Evolutionary conservation across 2,329 filamentous ascomycete genomes (phyloP).

Genomic region (Colletotrichum kahawae): DNA sequence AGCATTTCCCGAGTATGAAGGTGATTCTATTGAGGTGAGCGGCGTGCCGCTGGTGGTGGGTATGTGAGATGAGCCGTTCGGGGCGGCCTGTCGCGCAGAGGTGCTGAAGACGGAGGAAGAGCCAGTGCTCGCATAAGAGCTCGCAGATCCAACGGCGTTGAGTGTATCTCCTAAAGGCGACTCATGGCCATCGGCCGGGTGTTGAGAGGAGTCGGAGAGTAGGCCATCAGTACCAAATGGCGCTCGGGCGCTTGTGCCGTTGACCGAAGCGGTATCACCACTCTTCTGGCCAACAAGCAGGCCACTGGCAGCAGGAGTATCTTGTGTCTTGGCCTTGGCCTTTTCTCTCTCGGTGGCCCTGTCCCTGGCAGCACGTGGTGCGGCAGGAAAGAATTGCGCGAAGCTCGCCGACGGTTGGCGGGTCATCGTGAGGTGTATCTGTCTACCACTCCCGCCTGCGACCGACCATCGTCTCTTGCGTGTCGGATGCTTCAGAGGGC

Average conservation of each 20-base stretch:
- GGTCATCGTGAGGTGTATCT: conserved; percentile 70
- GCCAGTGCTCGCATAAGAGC: conserved; percentile 72
- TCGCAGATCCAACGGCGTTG: conserved; percentile 74
- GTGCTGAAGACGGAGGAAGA: conserved; percentile 72
- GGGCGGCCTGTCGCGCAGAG: conserved; percentile 44
- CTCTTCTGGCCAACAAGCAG: conserved; percentile 25
- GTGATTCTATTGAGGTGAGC: conserved; percentile 58
- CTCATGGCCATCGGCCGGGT: conserved; percentile 60
- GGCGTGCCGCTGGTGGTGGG: conserved; percentile 53
- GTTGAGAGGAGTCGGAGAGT: conserved; percentile 40
- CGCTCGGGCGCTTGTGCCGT: conserved; percentile 9
- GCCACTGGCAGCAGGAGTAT: conserved; percentile 27
- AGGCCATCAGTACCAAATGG: conserved; percentile 17
- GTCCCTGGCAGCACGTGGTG: conserved; percentile 68
- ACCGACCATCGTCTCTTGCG: conserved; percentile 61
- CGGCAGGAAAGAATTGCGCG: conserved; percentile 85
- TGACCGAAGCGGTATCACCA: conserved; percentile 27
- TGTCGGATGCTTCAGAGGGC: conserved; percentile 27
- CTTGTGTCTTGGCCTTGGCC: conserved; percentile 55
- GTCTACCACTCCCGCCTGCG: conserved; percentile 57
- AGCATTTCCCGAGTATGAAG: conserved; percentile 51
- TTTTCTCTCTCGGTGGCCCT: conserved; percentile 66
- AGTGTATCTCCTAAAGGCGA: conserved; percentile 68
- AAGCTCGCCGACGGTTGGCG: conserved; percentile 78
- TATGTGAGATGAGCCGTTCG: conserved; percentile 46